Evolutionary conservation across 2,329 filamentous ascomycete species (phyloP), one percentile per base, ranked within the genome.

Genomic region (Trichoderma atrobrunneum): DNA sequence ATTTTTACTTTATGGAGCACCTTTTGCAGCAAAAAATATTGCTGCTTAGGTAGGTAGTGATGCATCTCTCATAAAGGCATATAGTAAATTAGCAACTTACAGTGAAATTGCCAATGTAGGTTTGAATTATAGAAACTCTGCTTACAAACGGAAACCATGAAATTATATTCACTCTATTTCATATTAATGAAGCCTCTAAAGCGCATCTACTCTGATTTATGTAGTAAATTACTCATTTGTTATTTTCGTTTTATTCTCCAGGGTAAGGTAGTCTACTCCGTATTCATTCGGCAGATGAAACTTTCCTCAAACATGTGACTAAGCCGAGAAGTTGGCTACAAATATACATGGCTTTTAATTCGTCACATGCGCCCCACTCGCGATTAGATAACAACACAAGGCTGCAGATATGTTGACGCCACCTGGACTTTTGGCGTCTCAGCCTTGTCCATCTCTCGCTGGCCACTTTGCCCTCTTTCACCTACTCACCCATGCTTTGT

Each of bases 391-490:
- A 70, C 62, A 14, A 5, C 14, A 28, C 18, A 30, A 30, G 56
- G 32, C 4, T n/a, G 39, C 68, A 68, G 51, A 63, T 63, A 68
- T 39, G 63, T 32, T 56, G 28, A 70, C 70, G 54, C 34, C 70
- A 68, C 63, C 51, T 57, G 16, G 64, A 51, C 48, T 61, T 69
- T 69, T n/a, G 5, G 7, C 24, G 11, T 48, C 26, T 39, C 68
- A 71, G 60, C 48, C 59, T 70, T 24, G 56, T 59, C 24, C 4
- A n/a, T 30, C 54, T 70, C 24, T 67, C 30, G 28, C 24, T 66
- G 61, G 64, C 72, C 54, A 70, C 60, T 36, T 65, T 62, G 48
- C 70, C 60, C 62, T n/a, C 61, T 21, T 60, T 61, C 62, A 34
- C 60, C 70, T 32, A 48, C 56, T n/a, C 30, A 36, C 18, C 48